Evolutionary conservation across 495 filamentous ascomycete genomes (phyloP), one percentile per base, ranked within the genome.

Genomic region (Symbiotaphrina buchneri): DNA sequence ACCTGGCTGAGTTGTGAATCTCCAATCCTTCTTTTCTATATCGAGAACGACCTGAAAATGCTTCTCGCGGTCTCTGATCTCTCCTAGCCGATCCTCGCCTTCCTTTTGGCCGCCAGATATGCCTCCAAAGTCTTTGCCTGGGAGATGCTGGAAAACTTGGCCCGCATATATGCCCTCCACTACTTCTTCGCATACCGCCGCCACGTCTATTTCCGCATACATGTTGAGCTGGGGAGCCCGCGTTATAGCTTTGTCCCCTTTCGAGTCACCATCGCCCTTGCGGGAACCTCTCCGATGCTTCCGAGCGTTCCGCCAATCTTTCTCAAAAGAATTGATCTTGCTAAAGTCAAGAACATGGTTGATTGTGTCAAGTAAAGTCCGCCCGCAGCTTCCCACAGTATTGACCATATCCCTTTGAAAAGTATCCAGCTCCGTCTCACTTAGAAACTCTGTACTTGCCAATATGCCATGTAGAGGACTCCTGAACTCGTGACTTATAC

Each of bases 381-480:
- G 63, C 0, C 73, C 74, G 35, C 75, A 87, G 3, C 68, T 66
- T 30, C 79, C 68, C 32, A 87, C 64, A 5, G 75, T 81, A 30
- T 74, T 61, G 1, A 81, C 55, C 25, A 80, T 57, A n/a, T 65
- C 69, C 18, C 52, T 51, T 43, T 79, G 72, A 36, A 57, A 51
- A 4, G 48, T 43, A 21, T 63, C 52, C 3, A 69, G 49, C 11
- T 52, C 37, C 0, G 58, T 65, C 7, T 65, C 60, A 16, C 64
- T 54, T 5, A 83, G 41, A 34, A 90, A 71, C 42, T 87, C 77
- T 1, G 67, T 67, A 27, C 65, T 71, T 0, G 71, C 73, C 2
- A 82, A 44, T 27, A 82, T 77, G 0, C 77, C 77, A 39, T 83
- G 75, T 5, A 90, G 49, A 1, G 80, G 80, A 11, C 67, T 76